phyloP scores from a whole-genome alignment of 2,329 filamentous ascomycete genomes.

The Pestalotiopsis sp. region DNA sequence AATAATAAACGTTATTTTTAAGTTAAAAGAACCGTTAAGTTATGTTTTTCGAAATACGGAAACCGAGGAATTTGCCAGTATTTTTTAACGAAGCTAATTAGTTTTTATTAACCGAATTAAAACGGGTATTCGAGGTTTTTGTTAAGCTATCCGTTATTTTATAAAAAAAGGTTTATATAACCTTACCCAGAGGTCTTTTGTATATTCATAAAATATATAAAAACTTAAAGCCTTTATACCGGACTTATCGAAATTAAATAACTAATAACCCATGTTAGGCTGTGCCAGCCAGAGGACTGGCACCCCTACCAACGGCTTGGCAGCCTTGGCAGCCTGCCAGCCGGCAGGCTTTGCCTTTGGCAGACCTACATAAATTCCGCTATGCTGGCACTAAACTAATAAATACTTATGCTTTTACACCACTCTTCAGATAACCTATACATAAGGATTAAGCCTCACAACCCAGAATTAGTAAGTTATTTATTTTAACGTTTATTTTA shows the following conservation, averaged over 20 bases:
- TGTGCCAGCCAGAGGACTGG: too few relatives aligned
- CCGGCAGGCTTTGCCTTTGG: too few relatives aligned
- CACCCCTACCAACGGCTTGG: too few relatives aligned
- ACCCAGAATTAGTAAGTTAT: background rate
- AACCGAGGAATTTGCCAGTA: background rate
- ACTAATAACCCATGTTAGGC: too few relatives aligned
- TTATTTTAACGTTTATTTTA: background rate
- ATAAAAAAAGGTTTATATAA: background rate
- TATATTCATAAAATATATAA: slow-evolving; percentile 2
- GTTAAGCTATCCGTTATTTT: background rate
- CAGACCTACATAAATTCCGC: too few relatives aligned
- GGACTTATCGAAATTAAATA: background rate
- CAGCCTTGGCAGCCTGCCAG: too few relatives aligned
- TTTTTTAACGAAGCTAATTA: background rate
- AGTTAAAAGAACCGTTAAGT: background rate
- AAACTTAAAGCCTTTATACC: background rate
- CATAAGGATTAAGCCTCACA: background rate
- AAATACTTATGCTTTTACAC: too few relatives aligned
- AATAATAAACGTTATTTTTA: background rate
- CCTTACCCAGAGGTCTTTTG: background rate
- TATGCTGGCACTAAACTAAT: background rate
- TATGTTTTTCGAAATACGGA: background rate
- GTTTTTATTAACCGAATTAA: slow-evolving; percentile 9
- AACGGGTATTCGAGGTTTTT: background rate
- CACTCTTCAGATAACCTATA: too few relatives aligned